Percentiles rank a stretch among this genome's conserved stretches.
phyloP scores from a whole-genome alignment of 176 grass and related monocot genomes.

The Oryza meridionalis region DNA sequence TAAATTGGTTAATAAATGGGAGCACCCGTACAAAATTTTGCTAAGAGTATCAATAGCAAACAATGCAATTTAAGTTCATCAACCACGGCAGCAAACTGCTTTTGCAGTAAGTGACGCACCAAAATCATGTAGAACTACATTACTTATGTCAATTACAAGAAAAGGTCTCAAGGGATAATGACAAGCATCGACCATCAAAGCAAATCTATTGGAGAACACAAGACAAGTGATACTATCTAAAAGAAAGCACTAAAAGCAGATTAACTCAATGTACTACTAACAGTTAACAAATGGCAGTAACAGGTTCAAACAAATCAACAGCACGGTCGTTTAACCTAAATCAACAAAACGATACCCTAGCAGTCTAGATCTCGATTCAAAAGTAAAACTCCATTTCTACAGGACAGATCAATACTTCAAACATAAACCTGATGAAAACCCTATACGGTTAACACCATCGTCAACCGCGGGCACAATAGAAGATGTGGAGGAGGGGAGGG shows the following conservation, averaged over 20 bases:
- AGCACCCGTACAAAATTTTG: background rate
- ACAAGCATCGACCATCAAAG: background rate
- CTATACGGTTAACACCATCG: background rate
- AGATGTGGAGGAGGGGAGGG: constrained; percentile 25
- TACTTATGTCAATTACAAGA: background rate
- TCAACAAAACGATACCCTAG: no score
- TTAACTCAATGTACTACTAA: background rate
- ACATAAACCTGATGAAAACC: background rate
- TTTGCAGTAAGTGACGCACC: background rate
- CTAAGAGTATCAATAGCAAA: background rate
- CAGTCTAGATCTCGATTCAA: background rate
- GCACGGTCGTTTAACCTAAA: no score
- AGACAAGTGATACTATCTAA: background rate
- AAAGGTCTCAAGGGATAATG: background rate
- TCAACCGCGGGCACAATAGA: background rate
- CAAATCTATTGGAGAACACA: background rate
- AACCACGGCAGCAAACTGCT: no score
- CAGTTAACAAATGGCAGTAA: background rate
- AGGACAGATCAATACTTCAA: background rate
- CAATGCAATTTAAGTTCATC: no score
- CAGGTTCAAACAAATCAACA: background rate
- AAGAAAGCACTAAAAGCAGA: background rate
- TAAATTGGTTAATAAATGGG: background rate
- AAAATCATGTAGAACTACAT: background rate
- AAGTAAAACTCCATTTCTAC: background rate